A percentile compares a stretch with the other conserved stretches of the same genome.
Evolutionary conservation across 2,329 filamentous ascomycete species (phyloP).

Genomic region (Apiospora hydei): DNA sequence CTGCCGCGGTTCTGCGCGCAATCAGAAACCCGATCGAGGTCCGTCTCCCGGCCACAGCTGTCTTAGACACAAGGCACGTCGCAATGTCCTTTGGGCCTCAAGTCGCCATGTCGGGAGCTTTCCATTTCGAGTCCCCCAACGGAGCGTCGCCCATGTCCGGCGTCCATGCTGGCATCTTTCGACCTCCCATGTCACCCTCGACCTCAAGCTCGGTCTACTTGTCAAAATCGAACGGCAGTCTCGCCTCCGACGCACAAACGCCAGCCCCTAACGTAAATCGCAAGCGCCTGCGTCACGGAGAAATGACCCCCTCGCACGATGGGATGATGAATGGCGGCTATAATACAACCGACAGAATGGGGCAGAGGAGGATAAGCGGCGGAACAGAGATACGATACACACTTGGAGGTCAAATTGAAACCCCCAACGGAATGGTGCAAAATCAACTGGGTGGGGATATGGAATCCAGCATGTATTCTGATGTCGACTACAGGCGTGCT

Average conservation of each 20-base stretch:
- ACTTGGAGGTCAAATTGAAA: constrained; percentile 62
- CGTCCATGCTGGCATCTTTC: constrained; percentile 51
- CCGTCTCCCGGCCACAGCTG: neutral
- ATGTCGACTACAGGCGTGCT: constrained; percentile 61
- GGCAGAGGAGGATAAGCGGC: constrained; percentile 4
- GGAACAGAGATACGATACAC: constrained; percentile 50
- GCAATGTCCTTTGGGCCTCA: constrained; percentile 18
- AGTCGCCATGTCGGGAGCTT: constrained; percentile 45
- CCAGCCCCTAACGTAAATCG: constrained; percentile 51
- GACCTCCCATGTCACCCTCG: constrained; percentile 52
- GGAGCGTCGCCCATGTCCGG: constrained; percentile 34
- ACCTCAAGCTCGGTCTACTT: constrained; percentile 48
- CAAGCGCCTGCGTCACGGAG: constrained; percentile 49
- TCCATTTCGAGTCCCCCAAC: constrained; percentile 42
- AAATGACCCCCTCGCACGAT: constrained; percentile 41
- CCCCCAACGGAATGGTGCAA: constrained; percentile 46
- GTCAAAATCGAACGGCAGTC: constrained; percentile 47
- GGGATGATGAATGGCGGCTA: constrained; percentile 43
- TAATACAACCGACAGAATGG: constrained; percentile 35
- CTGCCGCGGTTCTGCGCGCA: constrained; percentile 9
- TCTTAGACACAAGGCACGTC: neutral
- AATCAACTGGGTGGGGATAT: constrained; percentile 44
- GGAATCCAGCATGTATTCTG: constrained; percentile 64
- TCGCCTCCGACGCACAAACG: constrained; percentile 47
- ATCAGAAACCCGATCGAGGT: neutral